Base-by-base conservation (phyloP, 805 yeast genomes). In the Isabelozyma pseudorhagii region DNA sequence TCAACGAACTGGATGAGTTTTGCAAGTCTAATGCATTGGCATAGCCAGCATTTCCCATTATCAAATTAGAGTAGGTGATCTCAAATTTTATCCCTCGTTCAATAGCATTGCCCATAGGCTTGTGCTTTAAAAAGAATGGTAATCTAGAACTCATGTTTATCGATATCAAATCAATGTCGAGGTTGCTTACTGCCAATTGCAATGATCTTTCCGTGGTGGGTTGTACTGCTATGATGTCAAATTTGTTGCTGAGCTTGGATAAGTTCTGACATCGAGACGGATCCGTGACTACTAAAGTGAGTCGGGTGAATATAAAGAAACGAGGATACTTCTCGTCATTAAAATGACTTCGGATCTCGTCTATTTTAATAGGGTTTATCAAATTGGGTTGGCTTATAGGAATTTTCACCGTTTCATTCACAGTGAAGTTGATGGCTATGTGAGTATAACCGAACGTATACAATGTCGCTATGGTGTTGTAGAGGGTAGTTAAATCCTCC, bases 61-160 rank as follows among this genome's bases (percentile, higher is more conserved):
- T 66, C 41, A 84, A 74, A 31, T 81, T 72, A 7, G 79, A 64
- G 67, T 93, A 93, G 43, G 82, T 77, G 8, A 94, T 77, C 63
- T 94, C 99, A 54, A 94, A 80, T 55, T 83, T 82, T 25, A 90
- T 79, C 2, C 98, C 98, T 46, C 90, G 80, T 15, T 85, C 85
- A 3, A 89, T 75, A 1, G 96, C 97, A 40, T 90, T 83, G 41
- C 97, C 87, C 8, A 90, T 77, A 1, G 89, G 82, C 58, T 91
- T 90, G 69, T 91, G 97, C 58, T 87, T 87, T 55, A 94, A 70
- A 62, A 83, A 89, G 54, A 82, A 84, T 0, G 96, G 93, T 44
- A 90, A 67, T 50, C 89, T 79, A 41, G 75, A 72, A 25, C 79
- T 68, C 63, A 86, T 79, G 47, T 87, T 83, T 48, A 94, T 77